Evolutionary conservation across 257 asterid genomes (phyloP), one percentile per base, ranked within the genome.

Genomic region (Solanum paucissectum): DNA sequence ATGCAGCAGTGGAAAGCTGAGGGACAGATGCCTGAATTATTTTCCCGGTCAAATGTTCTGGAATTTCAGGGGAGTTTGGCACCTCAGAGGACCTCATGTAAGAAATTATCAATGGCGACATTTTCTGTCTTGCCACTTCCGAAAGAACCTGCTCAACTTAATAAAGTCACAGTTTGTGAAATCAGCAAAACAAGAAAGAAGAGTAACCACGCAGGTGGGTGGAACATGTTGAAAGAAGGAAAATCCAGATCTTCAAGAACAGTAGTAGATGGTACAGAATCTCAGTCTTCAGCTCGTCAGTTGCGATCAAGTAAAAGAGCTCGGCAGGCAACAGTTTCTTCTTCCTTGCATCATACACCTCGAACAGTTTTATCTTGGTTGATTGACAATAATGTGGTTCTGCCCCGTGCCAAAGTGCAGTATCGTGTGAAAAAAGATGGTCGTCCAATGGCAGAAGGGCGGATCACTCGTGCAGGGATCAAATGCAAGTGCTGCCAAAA

Each of bases 351-450:
- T 82, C 92, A 91, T 71, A 87, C 89, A 85, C 95, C 98, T 86
- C 93, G 90, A 87, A 95, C 95, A 58, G 84, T 91, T 55, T 93
- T 94, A 89, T 94, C 98, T 87, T 92, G 94, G 94, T 92, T 95
- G 92, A 92, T 95, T 52, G 98, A 93, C 89, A 95, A 93, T 87
- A 90, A 92, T 82, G 89, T 94, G 87, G 91, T 95, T 90, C 89
- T 91, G 72, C 94, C 96, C 21, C 87, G 94, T 85, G 86, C 88
- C 71, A 93, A 90, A 89, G 98, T 95, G 86, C 90, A 87, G 9
- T 95, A 95, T 87, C 89, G 92, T 14, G 83, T 88, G 25, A 85
- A 79, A 74, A 88, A 87, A 29, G 89, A 88, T 69, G 88, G 90
- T 10, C 79, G 11, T 44, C 89, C 87, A 37, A 87, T 83, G 89